These are phyloP conservation scores for Dactylellina drechsleri DNA, from an alignment of 2,329 filamentous ascomycete genomes.

Conservation along the genomic window DNA sequence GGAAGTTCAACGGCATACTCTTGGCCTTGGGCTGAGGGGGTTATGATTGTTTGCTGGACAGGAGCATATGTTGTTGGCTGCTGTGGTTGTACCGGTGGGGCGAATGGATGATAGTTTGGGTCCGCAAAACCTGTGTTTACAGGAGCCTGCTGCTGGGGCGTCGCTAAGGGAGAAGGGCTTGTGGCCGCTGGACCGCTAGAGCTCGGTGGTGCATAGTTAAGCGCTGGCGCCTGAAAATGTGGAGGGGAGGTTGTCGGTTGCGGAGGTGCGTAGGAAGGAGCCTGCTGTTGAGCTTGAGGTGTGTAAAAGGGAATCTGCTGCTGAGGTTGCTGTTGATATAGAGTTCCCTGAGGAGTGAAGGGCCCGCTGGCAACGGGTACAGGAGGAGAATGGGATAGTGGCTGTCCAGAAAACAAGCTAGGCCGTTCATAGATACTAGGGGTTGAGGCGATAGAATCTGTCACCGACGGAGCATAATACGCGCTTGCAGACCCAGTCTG, in stretches of 20 bases:
- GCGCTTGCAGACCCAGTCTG: constrained; percentile 6
- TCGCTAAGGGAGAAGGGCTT: background rate
- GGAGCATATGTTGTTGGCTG: constrained; percentile 19
- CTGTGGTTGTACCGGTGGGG: constrained; percentile 38
- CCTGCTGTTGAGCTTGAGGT: constrained; percentile 31
- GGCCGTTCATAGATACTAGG: constrained; percentile 41
- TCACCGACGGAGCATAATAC: constrained; percentile 38
- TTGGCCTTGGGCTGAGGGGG: constrained; percentile 27
- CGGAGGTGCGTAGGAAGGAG: constrained; percentile 16
- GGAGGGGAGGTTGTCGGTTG: constrained; percentile 16
- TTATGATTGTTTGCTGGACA: constrained; percentile 15
- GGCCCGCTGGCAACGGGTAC: constrained; percentile 35
- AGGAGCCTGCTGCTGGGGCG: constrained; percentile 2
- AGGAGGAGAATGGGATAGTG: constrained; percentile 32
- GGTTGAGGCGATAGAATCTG: constrained; percentile 43
- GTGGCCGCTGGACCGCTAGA: constrained; percentile 12
- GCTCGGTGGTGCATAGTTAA: constrained; percentile 27
- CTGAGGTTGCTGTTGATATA: constrained; percentile 45
- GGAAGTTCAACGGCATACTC: constrained; percentile 50
- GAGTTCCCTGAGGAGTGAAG: constrained; percentile 34
- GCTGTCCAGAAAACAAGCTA: constrained; percentile 31
- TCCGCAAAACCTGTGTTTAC: constrained; percentile 33
- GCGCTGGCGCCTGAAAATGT: background rate
- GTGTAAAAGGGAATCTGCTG: constrained; percentile 19
- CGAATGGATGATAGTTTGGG: constrained; percentile 33